Base-by-base conservation (phyloP, 2,329 filamentous ascomycete species). In the Verticillium longisporum region DNA sequence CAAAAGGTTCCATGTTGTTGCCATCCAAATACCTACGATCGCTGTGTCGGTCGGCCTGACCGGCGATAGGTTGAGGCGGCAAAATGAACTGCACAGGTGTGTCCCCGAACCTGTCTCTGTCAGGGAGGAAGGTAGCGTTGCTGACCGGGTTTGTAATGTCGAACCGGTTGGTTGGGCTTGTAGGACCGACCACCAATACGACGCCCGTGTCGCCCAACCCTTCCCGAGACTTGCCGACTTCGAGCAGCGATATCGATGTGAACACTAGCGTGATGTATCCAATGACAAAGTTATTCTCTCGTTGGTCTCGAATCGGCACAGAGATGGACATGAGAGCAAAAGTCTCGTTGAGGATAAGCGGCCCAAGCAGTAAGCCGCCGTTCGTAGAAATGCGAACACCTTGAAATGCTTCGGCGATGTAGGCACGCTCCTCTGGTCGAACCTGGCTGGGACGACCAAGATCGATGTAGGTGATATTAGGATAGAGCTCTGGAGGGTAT, bases 261-360 rank as follows among this genome's bases (percentile, higher is more conserved):
- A 90, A 83, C n/a, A 96, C 79, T 2, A 94, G 77, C 1, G 92
- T 96, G 77, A 97, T 83, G 78, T 92, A 97, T 1, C 91, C 93
- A 5, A 97, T 79, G 1, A 94, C 83, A 64, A 89, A 86, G 3
- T 76, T 77, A 53, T 75, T 72, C 2, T 82, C 81, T 1, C 80
- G 80, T 65, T 88, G 89, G 70, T 89, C 87, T 62, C 90, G 83
- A 59, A 97, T 85, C 0, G 92, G 91, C 15, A 94, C 76, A 0
- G 92, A 96, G 62, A 96, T 78, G 2, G 92, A 97, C 13, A 96
- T 72, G 11, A 97, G 77, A 26, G 90, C 90, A 65, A 89, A 90
- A 0, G 86, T 85, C 55, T 83, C 77, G 70, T 96, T 95, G 64
- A 95, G 74, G 31, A 84, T 78, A 61, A 91, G 79, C 0, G 92